Base-by-base conservation (phyloP, 2,329 filamentous ascomycete genomes). In the Sordariomycetes sp. region DNA sequence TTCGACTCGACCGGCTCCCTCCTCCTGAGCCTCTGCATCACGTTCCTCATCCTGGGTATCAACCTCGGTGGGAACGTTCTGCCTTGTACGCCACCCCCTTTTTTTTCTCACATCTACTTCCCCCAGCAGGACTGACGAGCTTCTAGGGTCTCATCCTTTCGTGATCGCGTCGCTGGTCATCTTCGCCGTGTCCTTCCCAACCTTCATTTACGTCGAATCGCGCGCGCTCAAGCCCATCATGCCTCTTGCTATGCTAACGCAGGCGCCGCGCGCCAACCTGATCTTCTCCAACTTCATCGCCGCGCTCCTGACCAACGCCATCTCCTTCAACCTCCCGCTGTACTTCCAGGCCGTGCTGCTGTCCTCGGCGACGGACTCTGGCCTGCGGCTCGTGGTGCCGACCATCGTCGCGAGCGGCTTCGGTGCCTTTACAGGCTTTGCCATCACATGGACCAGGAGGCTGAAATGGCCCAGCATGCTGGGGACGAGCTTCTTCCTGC, bases 271-370 rank as follows among this genome's bases (percentile, higher is more conserved):
- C n/a, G 65, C 64, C 12, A 74, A 75, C 43, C 53, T 81, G 21
- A 70, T 79, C 36, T 64, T 75, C 36, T 54, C 63, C 37, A 79
- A 78, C 47, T 62, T 64, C 43, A 49, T 75, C 28, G 65, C 58
- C 11, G 63, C 68, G 2, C 49, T 75, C 25, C 49, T 78, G 9
- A 49, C 63, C 32, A 76, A 75, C 44, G 66, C 72, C 8, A 64
- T 79, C 30, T 46, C 73, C 15, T 79, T 79, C 49, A 79, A 79
- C 51, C 14, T 19, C 6, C 83, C 83, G 1, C 63, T 88, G 7
- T 88, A 80, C 61, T 87, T 85, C 58, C 82, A 86, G 51, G 80
- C 78, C 24, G 81, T 86, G 18, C 75, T 84, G 31, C 67, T 82
- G 33, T 76, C 79, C 38, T 71, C 68, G 6, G 78, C 83, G 12